Conservation (phyloP, 129 eudicot genomes). For the Kitagawia praeruptora region DNA sequence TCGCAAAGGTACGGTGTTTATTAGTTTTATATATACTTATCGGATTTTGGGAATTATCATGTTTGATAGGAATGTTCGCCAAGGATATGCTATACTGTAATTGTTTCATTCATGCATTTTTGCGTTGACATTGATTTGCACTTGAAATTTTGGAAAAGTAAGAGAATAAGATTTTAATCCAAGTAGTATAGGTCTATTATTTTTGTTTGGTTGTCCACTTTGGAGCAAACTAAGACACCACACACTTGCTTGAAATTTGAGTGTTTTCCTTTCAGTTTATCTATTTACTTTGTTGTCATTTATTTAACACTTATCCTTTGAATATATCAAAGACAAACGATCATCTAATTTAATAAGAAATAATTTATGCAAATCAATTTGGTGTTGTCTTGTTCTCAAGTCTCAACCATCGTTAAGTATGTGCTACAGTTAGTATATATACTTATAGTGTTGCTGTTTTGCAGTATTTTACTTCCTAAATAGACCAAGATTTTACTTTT, state of each 20-base stretch:
- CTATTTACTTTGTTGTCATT: too few relatives aligned
- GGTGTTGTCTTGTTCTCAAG: background rate
- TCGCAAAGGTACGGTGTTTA: conserved; percentile 53
- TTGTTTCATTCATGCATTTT: background rate
- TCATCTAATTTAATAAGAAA: background rate
- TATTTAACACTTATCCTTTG: background rate
- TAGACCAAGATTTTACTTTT: background rate
- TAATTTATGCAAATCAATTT: background rate
- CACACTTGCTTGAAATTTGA: background rate
- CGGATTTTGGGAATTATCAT: background rate
- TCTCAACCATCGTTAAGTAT: background rate
- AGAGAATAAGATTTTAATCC: background rate
- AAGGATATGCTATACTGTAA: background rate
- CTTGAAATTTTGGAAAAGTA: background rate
- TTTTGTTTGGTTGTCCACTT: background rate
- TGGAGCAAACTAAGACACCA: background rate
- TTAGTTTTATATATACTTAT: background rate
- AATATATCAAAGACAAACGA: background rate
- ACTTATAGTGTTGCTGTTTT: background rate
- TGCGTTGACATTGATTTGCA: background rate
- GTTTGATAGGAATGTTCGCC: background rate
- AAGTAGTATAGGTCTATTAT: background rate
- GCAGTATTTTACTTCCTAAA: background rate
- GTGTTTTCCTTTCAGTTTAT: too few relatives aligned
- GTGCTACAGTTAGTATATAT: background rate